phyloP scores from a whole-genome alignment of 2,329 filamentous ascomycete species.

The Fusarium mangiferae region DNA sequence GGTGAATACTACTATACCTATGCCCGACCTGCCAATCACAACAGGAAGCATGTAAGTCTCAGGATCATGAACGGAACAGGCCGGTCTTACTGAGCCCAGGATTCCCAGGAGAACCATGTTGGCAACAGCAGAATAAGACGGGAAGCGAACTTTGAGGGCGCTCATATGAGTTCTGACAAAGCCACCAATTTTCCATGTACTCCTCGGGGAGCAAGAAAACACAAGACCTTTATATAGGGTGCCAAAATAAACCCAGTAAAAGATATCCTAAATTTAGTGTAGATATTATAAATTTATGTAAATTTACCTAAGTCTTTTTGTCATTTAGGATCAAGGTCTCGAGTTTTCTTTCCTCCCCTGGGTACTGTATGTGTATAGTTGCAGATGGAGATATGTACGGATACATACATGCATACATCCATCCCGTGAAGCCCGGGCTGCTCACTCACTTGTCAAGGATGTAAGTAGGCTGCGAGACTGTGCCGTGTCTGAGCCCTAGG shows the following conservation, averaged over 20 bases:
- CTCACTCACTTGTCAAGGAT: slow-evolving; percentile 13
- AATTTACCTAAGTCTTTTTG: too few species aligned
- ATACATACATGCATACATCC: not conserved
- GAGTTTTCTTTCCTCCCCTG: too few species aligned
- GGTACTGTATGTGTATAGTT: slow-evolving; percentile 1
- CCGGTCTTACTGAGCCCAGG: slow-evolving; percentile 1
- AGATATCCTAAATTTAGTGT: too few species aligned
- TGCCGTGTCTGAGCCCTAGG: slow-evolving; percentile 26
- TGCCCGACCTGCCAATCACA: not conserved
- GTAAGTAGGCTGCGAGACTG: slow-evolving; percentile 14
- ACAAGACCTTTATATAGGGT: too few species aligned
- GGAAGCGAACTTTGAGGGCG: slow-evolving; percentile 20
- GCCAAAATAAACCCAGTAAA: too few species aligned
- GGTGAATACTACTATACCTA: not conserved
- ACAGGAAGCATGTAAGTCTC: not conserved
- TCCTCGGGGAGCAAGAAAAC: too few species aligned
- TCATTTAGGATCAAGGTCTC: too few species aligned
- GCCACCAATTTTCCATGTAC: not conserved
- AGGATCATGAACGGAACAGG: not conserved
- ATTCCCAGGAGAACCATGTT: slow-evolving; percentile 15
- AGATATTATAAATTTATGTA: too few species aligned
- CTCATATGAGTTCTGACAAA: slow-evolving; percentile 19
- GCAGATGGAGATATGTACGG: not conserved
- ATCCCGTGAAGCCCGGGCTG: not conserved
- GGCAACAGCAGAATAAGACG: not conserved